Conservation (phyloP, 2,329 filamentous ascomycete species). For the Plectosphaerella cucumerina region DNA sequence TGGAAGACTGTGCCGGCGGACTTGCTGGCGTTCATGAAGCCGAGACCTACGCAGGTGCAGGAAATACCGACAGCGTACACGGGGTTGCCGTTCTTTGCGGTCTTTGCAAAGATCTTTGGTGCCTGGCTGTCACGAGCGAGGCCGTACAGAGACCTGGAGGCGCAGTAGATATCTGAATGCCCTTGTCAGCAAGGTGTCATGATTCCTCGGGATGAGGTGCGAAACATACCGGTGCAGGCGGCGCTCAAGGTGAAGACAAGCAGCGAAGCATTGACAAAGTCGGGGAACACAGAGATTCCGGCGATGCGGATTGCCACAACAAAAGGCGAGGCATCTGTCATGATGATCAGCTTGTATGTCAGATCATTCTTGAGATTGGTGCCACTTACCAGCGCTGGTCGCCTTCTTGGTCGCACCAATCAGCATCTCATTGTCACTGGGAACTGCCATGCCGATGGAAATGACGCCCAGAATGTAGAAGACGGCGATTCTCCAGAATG, state of each 20-base stretch:
- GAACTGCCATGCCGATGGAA: constrained; percentile 18
- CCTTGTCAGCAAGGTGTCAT: not conserved
- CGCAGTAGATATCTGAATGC: constrained; percentile 54
- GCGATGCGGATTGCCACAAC: constrained; percentile 16
- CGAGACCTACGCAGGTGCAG: constrained; percentile 63
- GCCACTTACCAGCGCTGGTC: not conserved
- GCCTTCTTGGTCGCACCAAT: not conserved
- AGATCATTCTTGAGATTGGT: too few species aligned
- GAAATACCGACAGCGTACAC: constrained; percentile 67
- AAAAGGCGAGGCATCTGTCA: constrained; percentile 14
- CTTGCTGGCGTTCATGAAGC: constrained; percentile 69
- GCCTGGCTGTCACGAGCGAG: constrained; percentile 66
- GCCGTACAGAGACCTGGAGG: constrained; percentile 64
- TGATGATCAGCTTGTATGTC: not conserved
- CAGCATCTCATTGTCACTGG: constrained; percentile 14
- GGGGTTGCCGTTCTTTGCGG: constrained; percentile 64
- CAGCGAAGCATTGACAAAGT: constrained; percentile 18
- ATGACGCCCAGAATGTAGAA: constrained; percentile 19
- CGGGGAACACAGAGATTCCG: constrained; percentile 13
- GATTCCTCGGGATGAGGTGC: not conserved
- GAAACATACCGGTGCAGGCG: not conserved
- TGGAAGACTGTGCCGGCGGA: constrained; percentile 62
- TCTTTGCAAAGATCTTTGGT: constrained; percentile 53
- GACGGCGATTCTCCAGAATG: constrained; percentile 17
- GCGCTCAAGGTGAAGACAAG: constrained; percentile 12